phyloP scores from a whole-genome alignment of 192 early-diverging fungal species.

The Umbelopsis isabellina region DNA sequence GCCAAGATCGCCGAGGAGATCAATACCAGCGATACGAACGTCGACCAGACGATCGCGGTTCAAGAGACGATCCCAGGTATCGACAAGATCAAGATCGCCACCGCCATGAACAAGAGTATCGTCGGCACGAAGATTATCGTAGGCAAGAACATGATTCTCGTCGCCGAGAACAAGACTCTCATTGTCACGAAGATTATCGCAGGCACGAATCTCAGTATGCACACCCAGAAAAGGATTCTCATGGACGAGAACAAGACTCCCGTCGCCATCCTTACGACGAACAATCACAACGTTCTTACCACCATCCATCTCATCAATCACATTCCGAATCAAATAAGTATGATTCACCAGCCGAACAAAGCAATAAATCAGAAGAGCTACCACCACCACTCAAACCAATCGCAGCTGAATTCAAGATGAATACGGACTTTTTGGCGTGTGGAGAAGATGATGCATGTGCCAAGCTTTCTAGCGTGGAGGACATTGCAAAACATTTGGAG shows the following conservation, averaged over 20 bases:
- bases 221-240: too few relatives aligned
- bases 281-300: constrained; percentile 10
- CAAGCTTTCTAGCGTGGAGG: background rate
- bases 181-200: background rate
- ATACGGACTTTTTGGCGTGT: constrained; percentile 39
- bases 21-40: constrained; percentile 1
- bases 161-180: background rate
- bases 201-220: background rate
- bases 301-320: background rate
- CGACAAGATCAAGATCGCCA: background rate
- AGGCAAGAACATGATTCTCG: background rate
- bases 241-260: background rate
- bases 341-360: background rate
- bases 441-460: constrained; percentile 8
- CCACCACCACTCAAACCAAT: background rate
- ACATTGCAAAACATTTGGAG: background rate
- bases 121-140: background rate
- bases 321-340: background rate
- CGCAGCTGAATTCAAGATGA: constrained; percentile 25
- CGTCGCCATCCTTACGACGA: too few relatives aligned
- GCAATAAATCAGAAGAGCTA: too few relatives aligned
- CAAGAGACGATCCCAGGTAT: background rate
- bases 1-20: constrained; percentile 23
- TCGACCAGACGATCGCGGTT: background rate
- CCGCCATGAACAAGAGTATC: constrained; percentile 2